Evolutionary conservation across 345 rosid species (phyloP).

Genomic region (Erodium maritimum): DNA sequence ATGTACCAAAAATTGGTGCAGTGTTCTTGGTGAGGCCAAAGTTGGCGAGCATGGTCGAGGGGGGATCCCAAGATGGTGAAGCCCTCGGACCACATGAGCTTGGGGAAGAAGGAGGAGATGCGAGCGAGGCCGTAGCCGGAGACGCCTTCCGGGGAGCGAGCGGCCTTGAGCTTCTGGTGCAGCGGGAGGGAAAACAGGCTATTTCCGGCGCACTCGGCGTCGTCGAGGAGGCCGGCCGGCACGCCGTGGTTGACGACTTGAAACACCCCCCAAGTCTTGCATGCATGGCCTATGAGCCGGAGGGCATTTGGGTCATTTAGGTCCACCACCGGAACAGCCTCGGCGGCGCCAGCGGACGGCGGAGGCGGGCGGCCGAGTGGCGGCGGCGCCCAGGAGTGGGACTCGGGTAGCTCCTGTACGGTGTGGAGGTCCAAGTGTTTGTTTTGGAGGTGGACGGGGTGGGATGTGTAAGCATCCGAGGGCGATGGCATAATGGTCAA

Average conservation of each 20-base stretch:
- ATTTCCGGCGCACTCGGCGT: conserved; percentile 24
- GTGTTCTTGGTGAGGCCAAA: conserved; percentile 63
- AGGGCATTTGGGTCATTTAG: conserved; percentile 24
- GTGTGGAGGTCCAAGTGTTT: conserved; percentile 47
- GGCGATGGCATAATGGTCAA: conserved; percentile 2
- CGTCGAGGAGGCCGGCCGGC: conserved; percentile 27
- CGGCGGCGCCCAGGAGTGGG: conserved; percentile 47
- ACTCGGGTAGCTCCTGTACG: conserved; percentile 62
- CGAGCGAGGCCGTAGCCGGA: conserved; percentile 79
- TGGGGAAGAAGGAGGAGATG: conserved; percentile 62
- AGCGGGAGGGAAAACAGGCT: conserved; percentile 13
- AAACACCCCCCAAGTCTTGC: conserved; percentile 67
- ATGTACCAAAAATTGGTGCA: conserved; percentile 42
- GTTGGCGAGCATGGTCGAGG: conserved; percentile 52
- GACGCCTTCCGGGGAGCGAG: conserved; percentile 52
- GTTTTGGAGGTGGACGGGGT: conserved; percentile 41
- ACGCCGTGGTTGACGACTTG: conserved; percentile 65
- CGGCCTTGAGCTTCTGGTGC: conserved; percentile 58
- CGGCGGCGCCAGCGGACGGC: conserved; percentile 4
- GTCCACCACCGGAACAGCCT: conserved; percentile 34
- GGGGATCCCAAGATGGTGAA: conserved; percentile 81
- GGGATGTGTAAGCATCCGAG: conserved; percentile 41
- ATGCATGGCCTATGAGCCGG: conserved; percentile 33
- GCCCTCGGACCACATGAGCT: conserved; percentile 96
- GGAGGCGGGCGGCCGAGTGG: conserved; percentile 21